phyloP scores from a whole-genome alignment of 106 monocot genomes.

The Dioscorea alata region DNA sequence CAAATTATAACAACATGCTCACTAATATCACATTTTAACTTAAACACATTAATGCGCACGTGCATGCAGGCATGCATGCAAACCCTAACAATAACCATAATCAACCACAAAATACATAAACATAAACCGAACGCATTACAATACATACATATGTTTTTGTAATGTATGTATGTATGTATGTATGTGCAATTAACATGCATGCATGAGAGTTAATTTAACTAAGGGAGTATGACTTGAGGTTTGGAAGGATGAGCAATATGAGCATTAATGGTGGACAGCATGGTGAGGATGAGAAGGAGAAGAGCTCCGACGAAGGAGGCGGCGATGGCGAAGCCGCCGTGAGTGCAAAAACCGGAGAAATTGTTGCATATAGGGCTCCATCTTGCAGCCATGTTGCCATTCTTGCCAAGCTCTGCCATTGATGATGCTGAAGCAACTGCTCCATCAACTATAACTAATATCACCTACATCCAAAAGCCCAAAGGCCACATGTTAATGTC shows the following conservation, averaged over 20 bases:
- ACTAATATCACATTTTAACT: too few species aligned
- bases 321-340: slow-evolving; percentile 35
- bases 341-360: slow-evolving; percentile 45
- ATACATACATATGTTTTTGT: too few species aligned
- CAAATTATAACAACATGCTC: too few species aligned
- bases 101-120: too few species aligned
- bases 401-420: slow-evolving; percentile 50
- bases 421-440: slow-evolving; percentile 47
- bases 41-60: too few species aligned
- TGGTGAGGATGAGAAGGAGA: slow-evolving; percentile 35
- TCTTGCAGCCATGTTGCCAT: slow-evolving; percentile 51
- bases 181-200: too few species aligned
- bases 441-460: slow-evolving; percentile 39
- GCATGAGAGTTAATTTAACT: too few species aligned
- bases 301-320: slow-evolving; percentile 32
- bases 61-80: too few species aligned
- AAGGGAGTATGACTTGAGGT: not conserved
- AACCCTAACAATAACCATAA: too few species aligned
- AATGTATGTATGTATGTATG: too few species aligned
- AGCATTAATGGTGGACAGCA: slow-evolving; percentile 22
- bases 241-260: slow-evolving; percentile 10
- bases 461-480: slow-evolving; percentile 12
- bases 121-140: too few species aligned
- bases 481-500: too few species aligned
- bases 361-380: slow-evolving; percentile 73